Conservation (phyloP, 2,329 filamentous ascomycete genomes). For the Phaeomoniella chlamydospora region DNA sequence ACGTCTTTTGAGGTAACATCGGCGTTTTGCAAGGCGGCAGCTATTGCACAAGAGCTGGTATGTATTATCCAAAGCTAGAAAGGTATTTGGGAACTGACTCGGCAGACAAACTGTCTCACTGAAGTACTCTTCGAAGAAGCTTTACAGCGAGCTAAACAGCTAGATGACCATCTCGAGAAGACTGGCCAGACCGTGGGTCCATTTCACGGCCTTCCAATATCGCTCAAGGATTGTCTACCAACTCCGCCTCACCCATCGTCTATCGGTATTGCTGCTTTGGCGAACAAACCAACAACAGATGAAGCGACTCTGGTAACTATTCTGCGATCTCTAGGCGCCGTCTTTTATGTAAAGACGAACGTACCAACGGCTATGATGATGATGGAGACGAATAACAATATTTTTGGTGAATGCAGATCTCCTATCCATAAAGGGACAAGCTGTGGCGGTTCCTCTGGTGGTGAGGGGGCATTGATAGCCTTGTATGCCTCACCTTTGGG, state of each 20-base stretch:
- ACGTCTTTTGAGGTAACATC: slow-evolving; percentile 22
- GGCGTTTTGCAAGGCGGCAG: slow-evolving; percentile 27
- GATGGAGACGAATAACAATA: slow-evolving; percentile 25
- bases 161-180: slow-evolving; percentile 35
- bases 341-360: slow-evolving; percentile 26
- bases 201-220: slow-evolving; percentile 45
- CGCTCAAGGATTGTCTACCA: slow-evolving; percentile 38
- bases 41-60: slow-evolving; percentile 24
- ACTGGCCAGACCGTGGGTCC: slow-evolving; percentile 41
- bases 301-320: slow-evolving; percentile 20
- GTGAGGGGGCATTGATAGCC: slow-evolving; percentile 19
- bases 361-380: slow-evolving; percentile 27
- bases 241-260: slow-evolving; percentile 15
- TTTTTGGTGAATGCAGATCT: slow-evolving; percentile 26
- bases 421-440: slow-evolving; percentile 18
- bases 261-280: slow-evolving; percentile 13
- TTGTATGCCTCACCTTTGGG: slow-evolving; percentile 17
- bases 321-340: slow-evolving; percentile 23
- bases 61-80: no score
- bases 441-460: slow-evolving; percentile 20
- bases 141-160: slow-evolving; percentile 28
- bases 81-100: no score
- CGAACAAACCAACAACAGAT: slow-evolving; percentile 13
- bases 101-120: slow-evolving; percentile 33
- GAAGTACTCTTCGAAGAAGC: slow-evolving; percentile 43